phyloP scores from a whole-genome alignment of 2,329 filamentous ascomycete species.

The Xylariaceae sp. region DNA sequence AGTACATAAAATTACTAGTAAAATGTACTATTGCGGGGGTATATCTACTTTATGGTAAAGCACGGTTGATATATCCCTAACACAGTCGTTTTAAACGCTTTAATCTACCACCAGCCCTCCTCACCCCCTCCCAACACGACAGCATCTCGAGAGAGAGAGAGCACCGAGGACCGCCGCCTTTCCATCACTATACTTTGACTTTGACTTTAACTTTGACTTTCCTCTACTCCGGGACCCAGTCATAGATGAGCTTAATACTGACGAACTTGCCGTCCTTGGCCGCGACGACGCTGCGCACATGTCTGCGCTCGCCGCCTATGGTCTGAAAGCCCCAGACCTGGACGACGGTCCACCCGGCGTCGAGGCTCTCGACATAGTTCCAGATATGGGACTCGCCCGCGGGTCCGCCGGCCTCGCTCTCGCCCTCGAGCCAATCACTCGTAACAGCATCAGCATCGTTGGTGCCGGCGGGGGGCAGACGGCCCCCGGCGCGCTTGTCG shows the following conservation, averaged over 20 bases:
- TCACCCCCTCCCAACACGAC: no score
- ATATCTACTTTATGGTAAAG: no score
- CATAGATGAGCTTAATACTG: slow-evolving; percentile 59
- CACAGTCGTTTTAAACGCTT: no score
- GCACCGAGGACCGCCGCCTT: not conserved
- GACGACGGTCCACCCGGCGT: slow-evolving; percentile 56
- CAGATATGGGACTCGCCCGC: slow-evolving; percentile 66
- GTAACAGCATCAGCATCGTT: slow-evolving; percentile 61
- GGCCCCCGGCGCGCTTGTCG: slow-evolving; percentile 54
- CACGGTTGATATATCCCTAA: no score
- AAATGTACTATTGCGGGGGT: no score
- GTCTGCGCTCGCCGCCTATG: slow-evolving; percentile 54
- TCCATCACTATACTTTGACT: not conserved
- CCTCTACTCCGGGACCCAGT: slow-evolving; percentile 45
- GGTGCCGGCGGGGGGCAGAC: no score
- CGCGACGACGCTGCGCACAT: slow-evolving; percentile 57
- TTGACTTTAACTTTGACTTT: no score
- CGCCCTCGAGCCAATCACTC: slow-evolving; percentile 64
- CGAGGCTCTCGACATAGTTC: slow-evolving; percentile 60
- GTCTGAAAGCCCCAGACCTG: slow-evolving; percentile 66
- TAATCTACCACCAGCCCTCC: no score
- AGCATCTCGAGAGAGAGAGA: not conserved
- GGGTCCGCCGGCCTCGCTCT: slow-evolving; percentile 52
- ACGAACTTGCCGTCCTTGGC: slow-evolving; percentile 49
- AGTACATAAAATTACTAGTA: no score